Conservation (phyloP, 176 grass and related monocot genomes). For the Musa troglodytarum region DNA sequence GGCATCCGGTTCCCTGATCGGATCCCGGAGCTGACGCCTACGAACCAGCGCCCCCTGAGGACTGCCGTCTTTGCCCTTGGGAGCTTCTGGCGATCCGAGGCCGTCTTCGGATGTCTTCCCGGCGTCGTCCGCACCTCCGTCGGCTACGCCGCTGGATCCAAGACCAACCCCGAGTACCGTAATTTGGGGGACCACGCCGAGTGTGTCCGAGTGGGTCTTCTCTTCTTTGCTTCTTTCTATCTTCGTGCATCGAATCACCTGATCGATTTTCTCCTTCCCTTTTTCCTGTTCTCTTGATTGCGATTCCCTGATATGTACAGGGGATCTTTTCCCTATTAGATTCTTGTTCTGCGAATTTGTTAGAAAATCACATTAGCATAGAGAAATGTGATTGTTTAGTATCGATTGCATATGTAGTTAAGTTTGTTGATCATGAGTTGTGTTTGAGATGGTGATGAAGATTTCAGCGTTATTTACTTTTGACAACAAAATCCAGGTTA, state of each 20-base stretch:
- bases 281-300: not conserved
- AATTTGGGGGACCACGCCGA: conserved; percentile 87
- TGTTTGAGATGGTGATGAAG: no score
- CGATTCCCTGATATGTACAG: not conserved
- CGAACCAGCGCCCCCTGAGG: conserved; percentile 17
- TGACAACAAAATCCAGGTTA: no score
- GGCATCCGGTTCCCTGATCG: conserved; percentile 21
- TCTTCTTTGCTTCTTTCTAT: not conserved
- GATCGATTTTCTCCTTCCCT: not conserved
- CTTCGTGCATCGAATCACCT: not conserved
- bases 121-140: conserved; percentile 74
- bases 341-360: no score
- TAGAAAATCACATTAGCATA: no score
- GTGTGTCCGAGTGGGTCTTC: conserved; percentile 54
- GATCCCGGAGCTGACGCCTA: not conserved
- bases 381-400: no score
- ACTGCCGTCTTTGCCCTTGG: conserved; percentile 71
- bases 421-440: no score
- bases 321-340: no score
- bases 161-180: conserved; percentile 59
- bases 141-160: conserved; percentile 77
- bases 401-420: no score
- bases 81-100: conserved; percentile 87
- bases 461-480: no score
- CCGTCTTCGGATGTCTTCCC: conserved; percentile 61